These are phyloP conservation scores for Kodamaea nitidulidarum DNA, from an alignment of 805 yeast genomes.

Conservation along the genomic window DNA sequence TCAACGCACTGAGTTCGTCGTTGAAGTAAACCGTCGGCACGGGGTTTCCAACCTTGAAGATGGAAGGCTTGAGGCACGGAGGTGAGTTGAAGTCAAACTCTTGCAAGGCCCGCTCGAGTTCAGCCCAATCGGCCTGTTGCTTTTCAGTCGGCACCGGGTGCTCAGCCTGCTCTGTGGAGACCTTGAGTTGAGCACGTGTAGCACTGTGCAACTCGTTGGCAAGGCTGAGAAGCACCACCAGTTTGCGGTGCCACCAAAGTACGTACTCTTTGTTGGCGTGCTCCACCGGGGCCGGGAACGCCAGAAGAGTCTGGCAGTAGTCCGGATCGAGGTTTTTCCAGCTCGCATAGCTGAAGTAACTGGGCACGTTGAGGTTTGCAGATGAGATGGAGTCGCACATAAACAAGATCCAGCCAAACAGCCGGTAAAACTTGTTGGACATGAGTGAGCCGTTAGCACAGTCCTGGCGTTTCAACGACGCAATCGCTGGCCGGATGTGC, in stretches of 20 bases:
- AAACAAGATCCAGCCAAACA: constrained; percentile 37
- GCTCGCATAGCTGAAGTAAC: constrained; percentile 29
- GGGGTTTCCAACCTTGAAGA: constrained; percentile 24
- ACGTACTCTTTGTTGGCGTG: constrained; percentile 14
- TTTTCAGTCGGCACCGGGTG: constrained; percentile 16
- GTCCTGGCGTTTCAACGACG: background rate
- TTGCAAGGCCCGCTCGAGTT: constrained; percentile 22
- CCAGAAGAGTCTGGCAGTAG: constrained; percentile 18
- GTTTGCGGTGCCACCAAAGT: constrained; percentile 37
- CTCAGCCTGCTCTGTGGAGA: too few relatives aligned
- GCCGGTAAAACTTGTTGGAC: constrained; percentile 17
- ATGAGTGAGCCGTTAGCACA: background rate
- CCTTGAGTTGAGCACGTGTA: constrained; percentile 24
- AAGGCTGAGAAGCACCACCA: constrained; percentile 23
- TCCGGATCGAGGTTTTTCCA: constrained; percentile 34
- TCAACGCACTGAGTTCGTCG: constrained; percentile 34
- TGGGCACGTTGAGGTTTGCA: constrained; percentile 27
- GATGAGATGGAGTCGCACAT: constrained; percentile 34
- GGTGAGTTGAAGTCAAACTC: constrained; percentile 31
- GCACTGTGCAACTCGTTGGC: constrained; percentile 29
- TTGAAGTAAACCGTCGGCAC: constrained; percentile 34
- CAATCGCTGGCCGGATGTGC: constrained; percentile 36
- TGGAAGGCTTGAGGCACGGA: constrained; percentile 26
- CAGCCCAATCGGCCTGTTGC: constrained; percentile 25
- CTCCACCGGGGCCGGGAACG: background rate